Base-by-base conservation (phyloP, 2,329 filamentous ascomycete species). In the Bisporella sp. region DNA sequence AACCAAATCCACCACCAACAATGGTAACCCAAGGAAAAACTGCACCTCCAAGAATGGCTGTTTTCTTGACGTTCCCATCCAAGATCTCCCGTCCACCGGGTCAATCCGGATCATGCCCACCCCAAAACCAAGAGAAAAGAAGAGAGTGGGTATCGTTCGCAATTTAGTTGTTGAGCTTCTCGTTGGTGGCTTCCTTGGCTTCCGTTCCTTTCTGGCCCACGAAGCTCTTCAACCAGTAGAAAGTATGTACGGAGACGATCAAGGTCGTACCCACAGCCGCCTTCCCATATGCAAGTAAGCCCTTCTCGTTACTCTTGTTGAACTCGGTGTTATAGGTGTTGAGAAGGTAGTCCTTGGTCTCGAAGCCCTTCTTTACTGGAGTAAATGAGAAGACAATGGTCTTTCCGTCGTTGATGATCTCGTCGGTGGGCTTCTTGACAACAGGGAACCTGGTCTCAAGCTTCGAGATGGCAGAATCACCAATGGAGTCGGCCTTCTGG, bases 401-500 rank as follows among this genome's bases (percentile, higher is more conserved):
- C 65, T 81, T 78, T 61, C 86, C 78, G 12, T 82, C 79, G 52
- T 73, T 74, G 68, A 81, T 81, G 47, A 91, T 74, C 66, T 88
- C 84, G 57, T 77, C 74, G 30, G 86, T 87, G 46, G 87, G 82
- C 71, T 89, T 85, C 74, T 85, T 88, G 67, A 92, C 76, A 53
- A 79, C 75, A 47, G 87, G 87, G 67, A 90, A 85, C 56, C 73
- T 78, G 66, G 79, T 71, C 59, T 92, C 87, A 60, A 92, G 73
- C 63, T 77, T 81, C 61, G 69, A 73, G 57, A 92, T 75, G n/a
- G 84, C 80, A 66, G 80, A 75, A 69, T 89, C 83, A 58, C 85
- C 87, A 47, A 95, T 71, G 52, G 79, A 71, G 67, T 97, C 93
- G 64, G 84, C 91, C 68, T 84, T 89, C 67, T 81, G 75, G 58